phyloP scores from a whole-genome alignment of 2,329 filamentous ascomycete species.

The Neofusicoccum cordaticola region DNA sequence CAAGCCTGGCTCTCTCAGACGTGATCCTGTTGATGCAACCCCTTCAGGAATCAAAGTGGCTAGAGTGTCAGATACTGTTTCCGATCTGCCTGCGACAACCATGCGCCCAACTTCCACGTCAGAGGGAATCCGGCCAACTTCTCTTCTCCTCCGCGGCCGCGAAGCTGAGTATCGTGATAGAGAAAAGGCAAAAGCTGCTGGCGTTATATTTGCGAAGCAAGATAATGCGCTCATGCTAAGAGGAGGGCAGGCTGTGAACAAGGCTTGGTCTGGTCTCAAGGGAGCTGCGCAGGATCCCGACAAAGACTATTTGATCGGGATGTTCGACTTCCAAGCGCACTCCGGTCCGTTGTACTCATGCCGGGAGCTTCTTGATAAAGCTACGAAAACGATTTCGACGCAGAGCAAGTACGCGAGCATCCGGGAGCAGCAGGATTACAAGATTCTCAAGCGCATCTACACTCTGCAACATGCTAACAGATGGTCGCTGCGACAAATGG shows the following conservation, averaged over 20 bases:
- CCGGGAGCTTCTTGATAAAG: slow-evolving; percentile 67
- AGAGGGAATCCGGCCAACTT: background rate
- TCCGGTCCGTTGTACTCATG: slow-evolving; percentile 53
- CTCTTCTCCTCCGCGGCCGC: background rate
- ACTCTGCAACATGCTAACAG: slow-evolving; percentile 86
- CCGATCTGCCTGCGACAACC: slow-evolving; percentile 14
- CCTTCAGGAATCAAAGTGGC: slow-evolving; percentile 24
- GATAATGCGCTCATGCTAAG: slow-evolving; percentile 26
- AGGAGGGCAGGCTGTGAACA: background rate
- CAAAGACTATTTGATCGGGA: slow-evolving; percentile 60
- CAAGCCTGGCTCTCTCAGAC: slow-evolving; percentile 31
- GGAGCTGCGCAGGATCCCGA: slow-evolving; percentile 47
- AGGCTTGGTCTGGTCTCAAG: slow-evolving; percentile 44
- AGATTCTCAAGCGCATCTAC: slow-evolving; percentile 82
- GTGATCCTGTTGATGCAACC: slow-evolving; percentile 23
- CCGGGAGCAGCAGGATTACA: slow-evolving; percentile 82
- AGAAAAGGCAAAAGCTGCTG: slow-evolving; percentile 64
- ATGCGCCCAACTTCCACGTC: background rate
- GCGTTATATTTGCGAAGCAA: slow-evolving; percentile 75
- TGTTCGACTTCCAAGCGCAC: slow-evolving; percentile 58
- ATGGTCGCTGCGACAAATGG: slow-evolving; percentile 88
- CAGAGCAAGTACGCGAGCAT: slow-evolving; percentile 79
- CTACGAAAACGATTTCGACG: slow-evolving; percentile 87
- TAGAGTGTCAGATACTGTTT: slow-evolving; percentile 3
- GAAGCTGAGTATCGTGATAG: slow-evolving; percentile 35